A percentile compares a stretch with the other conserved stretches of the same genome.
These are phyloP conservation scores for Phaseolus coccineus DNA, from an alignment of 331 rosid genomes.

Conservation along the genomic window DNA sequence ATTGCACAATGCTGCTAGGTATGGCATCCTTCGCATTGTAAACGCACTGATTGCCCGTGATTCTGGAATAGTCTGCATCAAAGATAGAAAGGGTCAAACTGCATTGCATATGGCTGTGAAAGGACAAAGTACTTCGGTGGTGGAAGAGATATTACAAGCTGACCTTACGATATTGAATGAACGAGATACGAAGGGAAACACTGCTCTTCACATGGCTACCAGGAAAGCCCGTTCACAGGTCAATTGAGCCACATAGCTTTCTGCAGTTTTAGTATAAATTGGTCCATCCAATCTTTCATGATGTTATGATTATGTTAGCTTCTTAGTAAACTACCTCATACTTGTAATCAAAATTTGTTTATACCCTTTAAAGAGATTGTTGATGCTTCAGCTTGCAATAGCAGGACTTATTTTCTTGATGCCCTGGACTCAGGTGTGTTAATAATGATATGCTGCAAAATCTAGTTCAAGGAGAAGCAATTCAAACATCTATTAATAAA, in stretches of 20 bases:
- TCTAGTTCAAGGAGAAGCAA: slow-evolving; percentile 3
- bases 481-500: background rate
- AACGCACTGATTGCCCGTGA: slow-evolving; percentile 68
- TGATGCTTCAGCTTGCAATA: background rate
- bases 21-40: slow-evolving; percentile 64
- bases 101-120: slow-evolving; percentile 98
- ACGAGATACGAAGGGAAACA: slow-evolving; percentile 88
- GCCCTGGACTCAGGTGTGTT: background rate
- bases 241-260: slow-evolving; percentile 28
- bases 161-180: slow-evolving; percentile 68
- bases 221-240: slow-evolving; percentile 91
- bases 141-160: slow-evolving; percentile 73
- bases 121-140: slow-evolving; percentile 67
- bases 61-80: slow-evolving; percentile 67
- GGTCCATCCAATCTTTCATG: slow-evolving; percentile 26
- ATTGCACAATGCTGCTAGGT: slow-evolving; percentile 82
- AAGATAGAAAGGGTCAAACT: slow-evolving; percentile 92
- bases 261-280: slow-evolving; percentile 30
- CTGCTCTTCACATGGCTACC: slow-evolving; percentile 93
- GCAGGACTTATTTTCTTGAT: slow-evolving; percentile 5
- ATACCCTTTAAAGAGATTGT: slow-evolving; percentile 1
- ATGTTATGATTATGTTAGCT: background rate
- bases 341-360: background rate
- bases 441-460: background rate
- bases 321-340: background rate